Evolutionary conservation across 163 green algal species (phyloP), one percentile per base, ranked within the genome.

Genomic region (Chlamydomonas reinhardtii): DNA sequence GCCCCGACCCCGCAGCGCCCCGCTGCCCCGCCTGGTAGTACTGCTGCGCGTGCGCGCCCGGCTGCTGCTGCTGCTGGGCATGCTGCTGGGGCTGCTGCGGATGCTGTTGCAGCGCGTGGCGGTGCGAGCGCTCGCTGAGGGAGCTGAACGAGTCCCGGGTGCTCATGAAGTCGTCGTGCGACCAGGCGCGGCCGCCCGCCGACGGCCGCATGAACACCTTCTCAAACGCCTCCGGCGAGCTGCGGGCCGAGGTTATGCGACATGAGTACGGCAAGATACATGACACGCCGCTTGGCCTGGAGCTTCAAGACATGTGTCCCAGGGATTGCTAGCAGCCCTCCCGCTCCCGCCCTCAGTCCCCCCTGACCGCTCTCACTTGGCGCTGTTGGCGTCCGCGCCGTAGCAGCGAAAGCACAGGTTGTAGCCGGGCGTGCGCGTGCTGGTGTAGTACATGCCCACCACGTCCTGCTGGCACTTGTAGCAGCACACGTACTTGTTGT

Each of bases 381-480:
- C 32, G 68, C 74, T 77, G 24, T 70, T 54, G 22, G 79, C 79
- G 54, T 85, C 79, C 1, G 68, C 52, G 11, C 31, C 17, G 69
- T 91, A 90, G 88, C 91, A 94, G 54, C 89, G 87, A 29, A 91
- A 90, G 78, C 91, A 94, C 48, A 94, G 35, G 71, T 85, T 85
- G 76, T 90, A 85, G 64, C 77, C 83, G 8, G 88, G 35, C 9
- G 77, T 77, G 52, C 73, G 62, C 19, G 69, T 80, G 69, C 66
- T 86, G 27, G 64, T 85, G 85, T 94, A 94, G 75, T 94, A 93
- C 86, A 92, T 93, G 74, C 93, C 93, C 22, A 94, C 93, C 9
- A 94, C 90, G 87, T 94, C 90, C 54, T 80, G 71, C 62, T 90
- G 73, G 78, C 91, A 94, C 83, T 93, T 93, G 59, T 75, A 76